Base-by-base conservation (phyloP, 371 early-diverging fungal species). In the Dinochytrium kinnereticum region DNA sequence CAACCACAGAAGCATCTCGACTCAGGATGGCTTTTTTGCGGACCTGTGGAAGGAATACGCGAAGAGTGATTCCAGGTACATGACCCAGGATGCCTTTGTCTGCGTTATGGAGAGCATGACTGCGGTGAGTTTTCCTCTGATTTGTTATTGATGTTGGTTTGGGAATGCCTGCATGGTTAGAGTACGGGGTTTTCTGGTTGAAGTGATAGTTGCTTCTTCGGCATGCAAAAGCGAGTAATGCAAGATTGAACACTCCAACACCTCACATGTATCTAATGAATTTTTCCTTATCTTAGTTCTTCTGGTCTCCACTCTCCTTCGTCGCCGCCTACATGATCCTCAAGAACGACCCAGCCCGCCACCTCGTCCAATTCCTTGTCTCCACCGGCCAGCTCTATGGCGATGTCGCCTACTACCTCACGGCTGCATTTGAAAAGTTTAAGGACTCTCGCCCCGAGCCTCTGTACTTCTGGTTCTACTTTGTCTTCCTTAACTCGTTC, bases 31-130 rank as follows among this genome's bases (percentile, higher is more conserved):
- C 36, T 68, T 92, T 1, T 64, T 95, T 51, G 94, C 89, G n/a
- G 90, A 95, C 71, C 71, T 94, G 68, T 97, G 96, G 95, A 94
- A 95, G 83, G 96, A 97, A 82, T 97, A 97, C 79, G 83, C 95
- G 0, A 85, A 89, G 74, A 87, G 90, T 13, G 97, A 97, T 79
- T 95, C 95, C 15, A 84, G 96, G 33, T 97, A 97, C 78, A 81
- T 96, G 80, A 81, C 87, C 36, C 80, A 84, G 51, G 97, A 97
- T 70, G 82, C 91, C 10, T 89, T 93, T 68, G 90, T 95, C 3
- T 75, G 92, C 37, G 84, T 90, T 61, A 90, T 96, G 86, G 97
- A 97, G 83, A 82, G 84, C n/a, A 90, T 96, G 65, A 96, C 97
- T 24, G 92, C 92, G 28, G 92, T 94, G 85, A 83, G 85, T 80